Evolutionary conservation across 306 rosid genomes (phyloP), one percentile per base, ranked within the genome.

Genomic region (Rosa lucieae): DNA sequence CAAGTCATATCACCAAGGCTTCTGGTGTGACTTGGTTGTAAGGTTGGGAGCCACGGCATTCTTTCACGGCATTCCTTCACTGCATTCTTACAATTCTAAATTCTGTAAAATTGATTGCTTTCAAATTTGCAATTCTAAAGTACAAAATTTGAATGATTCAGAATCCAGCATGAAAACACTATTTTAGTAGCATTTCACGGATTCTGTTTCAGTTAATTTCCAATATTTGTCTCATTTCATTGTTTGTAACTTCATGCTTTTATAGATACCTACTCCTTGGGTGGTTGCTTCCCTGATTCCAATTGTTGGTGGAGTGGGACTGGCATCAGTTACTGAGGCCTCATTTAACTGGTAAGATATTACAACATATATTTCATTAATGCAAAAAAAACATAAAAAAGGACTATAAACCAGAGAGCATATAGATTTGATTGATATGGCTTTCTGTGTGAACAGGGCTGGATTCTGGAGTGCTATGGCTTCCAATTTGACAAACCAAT

Each of bases 391-490:
- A 32, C 32, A 29, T 29, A 4, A 12, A 14, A 4, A 47, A 40
- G 23, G 35, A 61, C 20, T n/a, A 29, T 26, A 21, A 83, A 35
- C 47, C 67, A 65, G 15, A 56, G 23, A 66, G 23, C 74, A 58
- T 68, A 39, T 37, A 37, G 68, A 37, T 78, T 47, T 70, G 62
- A 23, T 47, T 29, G 46, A 47, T 44, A 15, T 67, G 63, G 65
- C 46, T 75, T 82, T 77, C 26, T 80, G 4, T 69, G 40, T 78
- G 81, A 77, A 73, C 72, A 94, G 98, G 99, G 89, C 85, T 75
- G 98, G 99, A 73, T 95, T 95, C 90, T 91, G 86, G 93, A 95
- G 94, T 83, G 99, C 99, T 46, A 95, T 95, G 99, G 99, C 98
- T 74, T 95, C 99, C 83, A 96, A 96, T 87, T 77, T 93, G 91